Conservation (phyloP, 108 stramenopile species). For the Thalassiosira profunda region DNA sequence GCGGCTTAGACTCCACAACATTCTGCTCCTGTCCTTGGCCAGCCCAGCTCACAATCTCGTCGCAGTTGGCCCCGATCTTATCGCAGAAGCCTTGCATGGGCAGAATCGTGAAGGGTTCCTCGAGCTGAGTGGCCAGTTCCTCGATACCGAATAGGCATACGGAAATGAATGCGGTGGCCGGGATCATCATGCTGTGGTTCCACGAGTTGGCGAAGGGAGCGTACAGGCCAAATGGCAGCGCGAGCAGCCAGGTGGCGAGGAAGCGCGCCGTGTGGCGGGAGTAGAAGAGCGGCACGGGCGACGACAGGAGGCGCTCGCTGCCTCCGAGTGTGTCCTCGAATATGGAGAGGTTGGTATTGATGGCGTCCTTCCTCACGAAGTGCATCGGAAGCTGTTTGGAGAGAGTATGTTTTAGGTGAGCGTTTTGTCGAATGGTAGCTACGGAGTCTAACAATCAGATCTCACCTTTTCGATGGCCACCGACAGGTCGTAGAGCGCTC, state of each 20-base stretch:
- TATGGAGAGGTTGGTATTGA: constrained; percentile 59
- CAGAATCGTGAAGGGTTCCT: constrained; percentile 80
- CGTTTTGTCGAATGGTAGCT: no score
- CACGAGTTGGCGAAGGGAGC: constrained; percentile 50
- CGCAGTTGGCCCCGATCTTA: constrained; percentile 57
- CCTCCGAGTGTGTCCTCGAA: constrained; percentile 47
- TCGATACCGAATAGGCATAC: constrained; percentile 76
- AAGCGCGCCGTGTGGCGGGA: constrained; percentile 70
- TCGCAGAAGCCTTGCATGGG: constrained; percentile 79
- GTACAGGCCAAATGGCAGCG: constrained; percentile 64
- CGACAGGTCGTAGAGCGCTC: constrained; percentile 56
- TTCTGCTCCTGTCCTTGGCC: constrained; percentile 4
- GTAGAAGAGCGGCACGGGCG: constrained; percentile 69
- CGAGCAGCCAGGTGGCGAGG: constrained; percentile 59
- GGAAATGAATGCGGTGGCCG: constrained; percentile 54
- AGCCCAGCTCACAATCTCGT: constrained; percentile 55
- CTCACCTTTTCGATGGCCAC: constrained; percentile 49
- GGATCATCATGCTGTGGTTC: constrained; percentile 67
- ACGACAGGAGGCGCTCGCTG: constrained; percentile 64
- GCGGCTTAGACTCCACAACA: not conserved
- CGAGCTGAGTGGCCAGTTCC: constrained; percentile 71
- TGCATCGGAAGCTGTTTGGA: constrained; percentile 69
- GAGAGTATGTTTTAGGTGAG: no score
- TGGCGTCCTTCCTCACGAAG: constrained; percentile 66
- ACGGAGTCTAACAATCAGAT: not conserved